Evolutionary conservation across 2,329 filamentous ascomycete genomes (phyloP), one percentile per base, ranked within the genome.

Genomic region (Arthroderma sp.): DNA sequence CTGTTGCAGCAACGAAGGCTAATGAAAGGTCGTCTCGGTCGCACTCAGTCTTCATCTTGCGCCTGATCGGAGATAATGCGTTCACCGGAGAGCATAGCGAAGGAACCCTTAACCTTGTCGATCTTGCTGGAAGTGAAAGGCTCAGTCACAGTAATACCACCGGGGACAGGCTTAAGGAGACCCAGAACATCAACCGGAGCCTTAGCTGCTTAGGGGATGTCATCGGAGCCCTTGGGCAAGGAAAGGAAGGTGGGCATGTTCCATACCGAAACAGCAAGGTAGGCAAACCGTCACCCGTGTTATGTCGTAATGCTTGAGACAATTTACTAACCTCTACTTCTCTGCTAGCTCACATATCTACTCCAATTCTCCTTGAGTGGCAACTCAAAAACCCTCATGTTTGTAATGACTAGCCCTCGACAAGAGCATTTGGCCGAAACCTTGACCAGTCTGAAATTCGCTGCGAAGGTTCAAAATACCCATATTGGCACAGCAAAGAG

Each of bases 351-450:
- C 52, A 98, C 91, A 6, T 94, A 95, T 59, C 74, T 98, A 39
- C 74, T 98, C 33, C 86, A 96, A 75, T 93, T 91, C 59, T 94
- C 86, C 3, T 71, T 98, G 5, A 89, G 91, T 3, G 91, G 91
- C 10, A 95, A 94, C 63, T 91, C 83, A 54, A 94, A 95, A 68
- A 98, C 91, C 0, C 80, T 98, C 56, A 98, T 98, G 91, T 94
- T 98, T 63, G 86, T 96, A 61, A 96, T 96, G 88, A 84, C 94
- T 46, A 91, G 83, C 54, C 91, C 91, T 31, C 70, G 96, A 48
- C 85, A 93, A 68, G 83, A 80, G 4, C 91, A 96, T 68, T 70
- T 95, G 52, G 83, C 82, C 57, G 91, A 98, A 71, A 95, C 88
- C 3, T 71, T 95, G 60, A 94, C 88, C 38, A 95, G 87, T 71